A percentile compares a stretch with the other conserved stretches of the same genome.
Evolutionary conservation across 75 land plant species (phyloP).

Genomic region (Selaginella moellendorffii): DNA sequence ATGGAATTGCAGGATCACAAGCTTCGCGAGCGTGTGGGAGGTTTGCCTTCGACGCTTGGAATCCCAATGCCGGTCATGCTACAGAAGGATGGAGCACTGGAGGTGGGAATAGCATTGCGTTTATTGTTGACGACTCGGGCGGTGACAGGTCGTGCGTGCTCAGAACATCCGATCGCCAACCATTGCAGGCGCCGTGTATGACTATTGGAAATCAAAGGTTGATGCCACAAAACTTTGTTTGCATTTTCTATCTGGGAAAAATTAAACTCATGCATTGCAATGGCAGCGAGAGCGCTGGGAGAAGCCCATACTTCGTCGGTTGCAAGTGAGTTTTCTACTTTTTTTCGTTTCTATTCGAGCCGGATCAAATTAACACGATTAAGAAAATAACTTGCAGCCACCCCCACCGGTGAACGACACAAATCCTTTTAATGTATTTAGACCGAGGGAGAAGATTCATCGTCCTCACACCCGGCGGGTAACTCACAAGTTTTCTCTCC

Average conservation of each 20-base stretch:
- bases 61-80: constrained; percentile 61
- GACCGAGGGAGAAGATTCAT: constrained; percentile 96
- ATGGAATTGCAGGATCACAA: constrained; percentile 84
- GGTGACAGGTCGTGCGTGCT: no score
- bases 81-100: constrained; percentile 53
- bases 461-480: constrained; percentile 93
- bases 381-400: no score
- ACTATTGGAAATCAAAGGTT: constrained; percentile 87
- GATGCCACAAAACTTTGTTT: neutral
- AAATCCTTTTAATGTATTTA: constrained; percentile 95
- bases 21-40: constrained; percentile 66
- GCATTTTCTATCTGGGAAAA: neutral
- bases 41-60: constrained; percentile 52
- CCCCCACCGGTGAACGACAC: constrained; percentile 99
- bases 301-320: constrained; percentile 81
- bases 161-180: no score
- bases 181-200: constrained; percentile 41
- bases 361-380: no score
- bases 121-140: no score
- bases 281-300: constrained; percentile 88
- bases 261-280: neutral
- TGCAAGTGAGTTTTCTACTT: constrained; percentile 81
- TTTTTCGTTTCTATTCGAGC: no score
- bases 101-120: constrained; percentile 53
- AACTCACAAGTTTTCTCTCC: neutral